Base-by-base conservation (phyloP, 108 stramenopile genomes). In the Skeletonema menzelii region DNA sequence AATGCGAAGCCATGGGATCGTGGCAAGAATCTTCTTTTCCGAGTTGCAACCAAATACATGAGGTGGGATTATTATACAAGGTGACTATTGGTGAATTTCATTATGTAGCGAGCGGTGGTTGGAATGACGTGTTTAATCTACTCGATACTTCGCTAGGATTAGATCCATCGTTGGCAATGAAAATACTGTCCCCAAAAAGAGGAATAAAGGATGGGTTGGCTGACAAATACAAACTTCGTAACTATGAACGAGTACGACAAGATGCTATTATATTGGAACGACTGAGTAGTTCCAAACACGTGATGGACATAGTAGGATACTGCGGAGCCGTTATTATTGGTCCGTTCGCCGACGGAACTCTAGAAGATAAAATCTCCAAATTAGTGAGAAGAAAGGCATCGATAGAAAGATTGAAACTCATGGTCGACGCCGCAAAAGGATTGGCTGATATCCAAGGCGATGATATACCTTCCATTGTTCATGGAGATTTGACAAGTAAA, bases 401-500 rank as follows among this genome's bases (percentile, higher is more conserved):
- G 81, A 37, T 3, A 26, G 57, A 58, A 32, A 64, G 27, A 15
- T 30, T 72, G 15, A 72, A 72, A 49, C 47, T 65, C 8, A 65
- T 65, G 24, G n/a, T 31, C 8, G 65, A 60, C 24, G 70, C 65
- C 20, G 70, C 70, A 8, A 66, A 49, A 30, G 70, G 65, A 65
- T 56, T 72, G 49, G 65, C 64, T 20, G 70, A 19, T 27, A 30
- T 47, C 32, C 70, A 72, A 46, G 63, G 65, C 44, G 30, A 19
- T 5, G 22, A 53, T 19, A 65, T 65, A 30, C 49, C 46, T 22
- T 47, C 49, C 19, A 35, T 46, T 24, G 77, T 74, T 5, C 77
- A 79, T 30, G 72, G 64, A 56, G 77, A 79, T 35, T 37, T 79
- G 27, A 79, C 70, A 49, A 28, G 26, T 12, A 72, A 72, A 30